phyloP scores from a whole-genome alignment of 345 rosid species.

The Salix purpurea region DNA sequence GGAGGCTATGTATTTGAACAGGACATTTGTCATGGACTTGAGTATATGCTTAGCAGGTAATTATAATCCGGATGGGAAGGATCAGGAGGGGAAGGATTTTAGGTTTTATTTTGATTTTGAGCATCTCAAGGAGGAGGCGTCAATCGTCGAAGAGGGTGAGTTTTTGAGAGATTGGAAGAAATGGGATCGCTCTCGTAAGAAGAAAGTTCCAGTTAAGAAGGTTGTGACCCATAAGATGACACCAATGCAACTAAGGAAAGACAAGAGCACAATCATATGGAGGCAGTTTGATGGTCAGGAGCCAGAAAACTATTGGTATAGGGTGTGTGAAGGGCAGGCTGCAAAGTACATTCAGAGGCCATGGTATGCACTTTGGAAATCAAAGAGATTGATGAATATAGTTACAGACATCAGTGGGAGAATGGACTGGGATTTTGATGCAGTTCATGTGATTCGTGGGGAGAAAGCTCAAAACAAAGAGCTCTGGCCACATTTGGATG shows the following conservation, averaged over 20 bases:
- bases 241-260: constrained; percentile 72
- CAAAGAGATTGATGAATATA: constrained; percentile 90
- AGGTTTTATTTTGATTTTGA: constrained; percentile 84
- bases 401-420: constrained; percentile 72
- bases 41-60: constrained; percentile 65
- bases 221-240: constrained; percentile 55
- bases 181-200: constrained; percentile 68
- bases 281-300: constrained; percentile 86
- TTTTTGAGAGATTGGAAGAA: constrained; percentile 76
- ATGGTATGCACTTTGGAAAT: constrained; percentile 85
- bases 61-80: constrained; percentile 60
- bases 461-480: constrained; percentile 79
- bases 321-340: constrained; percentile 88
- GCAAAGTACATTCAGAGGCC: constrained; percentile 74
- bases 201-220: constrained; percentile 70
- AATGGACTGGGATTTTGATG: constrained; percentile 97
- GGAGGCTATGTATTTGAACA: constrained; percentile 85
- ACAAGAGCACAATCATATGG: constrained; percentile 73
- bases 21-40: constrained; percentile 90
- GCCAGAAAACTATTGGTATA: constrained; percentile 87
- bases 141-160: constrained; percentile 76
- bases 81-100: constrained; percentile 87
- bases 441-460: constrained; percentile 86
- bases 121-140: constrained; percentile 77
- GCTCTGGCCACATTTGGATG: constrained; percentile 84